These are phyloP conservation scores for Wolfiporia cocos DNA, from an alignment of 1,284 basidiomycete genomes.

Conservation along the genomic window DNA sequence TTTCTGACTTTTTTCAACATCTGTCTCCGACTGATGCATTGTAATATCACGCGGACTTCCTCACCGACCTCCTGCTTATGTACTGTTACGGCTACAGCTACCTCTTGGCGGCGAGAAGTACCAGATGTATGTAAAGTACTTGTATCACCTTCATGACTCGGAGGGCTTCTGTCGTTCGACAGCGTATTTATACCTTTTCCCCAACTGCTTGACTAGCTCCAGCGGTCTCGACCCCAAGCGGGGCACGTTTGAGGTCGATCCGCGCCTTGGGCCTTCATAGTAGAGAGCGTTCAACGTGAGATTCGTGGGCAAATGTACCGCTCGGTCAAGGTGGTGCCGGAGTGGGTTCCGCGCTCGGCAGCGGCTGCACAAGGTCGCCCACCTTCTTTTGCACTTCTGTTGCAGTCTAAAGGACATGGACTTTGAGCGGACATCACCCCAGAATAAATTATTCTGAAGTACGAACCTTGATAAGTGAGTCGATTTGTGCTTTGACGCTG, in stretches of 20 bases:
- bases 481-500: conserved; percentile 66
- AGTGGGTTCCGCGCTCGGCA: conserved; percentile 8
- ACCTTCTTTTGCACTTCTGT: conserved; percentile 70
- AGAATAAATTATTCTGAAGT: neutral
- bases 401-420: conserved; percentile 41
- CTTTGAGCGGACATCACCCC: neutral
- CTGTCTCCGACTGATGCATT: conserved; percentile 7
- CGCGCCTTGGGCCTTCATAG: too few relatives aligned
- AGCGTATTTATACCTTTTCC: too few relatives aligned
- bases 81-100: conserved; percentile 2
- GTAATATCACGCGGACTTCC: conserved; percentile 3
- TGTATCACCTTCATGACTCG: too few relatives aligned
- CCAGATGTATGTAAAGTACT: conserved; percentile 2
- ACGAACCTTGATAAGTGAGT: conserved; percentile 62
- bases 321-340: conserved; percentile 5
- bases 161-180: too few relatives aligned
- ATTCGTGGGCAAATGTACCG: too few relatives aligned
- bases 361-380: conserved; percentile 53
- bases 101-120: neutral
- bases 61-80: conserved; percentile 1
- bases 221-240: too few relatives aligned
- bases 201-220: too few relatives aligned
- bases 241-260: too few relatives aligned
- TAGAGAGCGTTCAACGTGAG: neutral
- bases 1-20: neutral